Base-by-base conservation (phyloP, 331 rosid genomes). In the Pyracantha coccinea region DNA sequence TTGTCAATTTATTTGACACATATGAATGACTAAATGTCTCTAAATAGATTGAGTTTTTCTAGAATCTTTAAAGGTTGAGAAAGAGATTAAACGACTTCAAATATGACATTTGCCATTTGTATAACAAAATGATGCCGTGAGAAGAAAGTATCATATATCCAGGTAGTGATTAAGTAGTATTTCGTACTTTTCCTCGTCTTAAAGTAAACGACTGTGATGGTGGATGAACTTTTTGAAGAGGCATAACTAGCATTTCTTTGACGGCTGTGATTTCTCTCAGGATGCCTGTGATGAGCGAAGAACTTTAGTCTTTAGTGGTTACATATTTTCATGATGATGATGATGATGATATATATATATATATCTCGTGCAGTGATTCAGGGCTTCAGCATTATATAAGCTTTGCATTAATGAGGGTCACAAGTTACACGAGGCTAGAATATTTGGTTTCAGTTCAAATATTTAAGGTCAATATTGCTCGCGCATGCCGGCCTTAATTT, bases 241-340 rank as follows among this genome's bases (percentile, higher is more conserved):
- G 16, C 16, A 32, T 10, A 65, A 0, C 20, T 27, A 14, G 57
- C 77, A 72, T 83, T 76, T 79, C 70, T 31, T 79, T 74, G 83
- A 72, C 84, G 79, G 84, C 76, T 58, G 69, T 50, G 72, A 58
- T 61, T 52, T 67, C 24, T 79, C 84, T 68, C 84, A 62, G 38
- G 86, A 79, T 61, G 74, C 79, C 41, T 80, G 86, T 83, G 86
- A 83, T 71, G 65, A 52, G 60, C 54, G 38, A 54, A 44, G 35
- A 38, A n/a, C 75, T 66, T 53, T 61, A 20, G 10, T 29, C 78
- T 79, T 79, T 79, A 73, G 81, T 79, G 81, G 86, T 79, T 83
- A 73, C 41, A 53, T 64, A 75, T 69, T 68, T 45, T 41, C 6
- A 50, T 17, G 20, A 50, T 50, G 55, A 47, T 2, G 13, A 47